A percentile compares a stretch with the other conserved stretches of the same genome.
Evolutionary conservation across 2,329 filamentous ascomycete species (phyloP).

Genomic region (Curvularia lunata): DNA sequence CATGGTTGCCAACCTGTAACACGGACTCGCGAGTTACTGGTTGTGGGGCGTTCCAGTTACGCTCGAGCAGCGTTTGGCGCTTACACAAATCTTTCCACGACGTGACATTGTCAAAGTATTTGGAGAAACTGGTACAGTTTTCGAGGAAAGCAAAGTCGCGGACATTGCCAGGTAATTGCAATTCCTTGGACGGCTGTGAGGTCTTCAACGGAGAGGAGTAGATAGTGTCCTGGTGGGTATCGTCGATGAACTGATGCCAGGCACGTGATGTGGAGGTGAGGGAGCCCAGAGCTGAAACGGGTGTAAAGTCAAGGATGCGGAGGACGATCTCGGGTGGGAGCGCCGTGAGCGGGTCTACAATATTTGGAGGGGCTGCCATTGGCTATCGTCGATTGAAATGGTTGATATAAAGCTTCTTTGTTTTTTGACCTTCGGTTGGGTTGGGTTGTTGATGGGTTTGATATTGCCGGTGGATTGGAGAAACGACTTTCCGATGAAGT

Average conservation of each 20-base stretch:
- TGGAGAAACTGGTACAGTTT: constrained; percentile 13
- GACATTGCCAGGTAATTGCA: neutral
- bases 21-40: constrained; percentile 12
- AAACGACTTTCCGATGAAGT: constrained; percentile 13
- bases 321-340: constrained; percentile 16
- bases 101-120: constrained; percentile 7
- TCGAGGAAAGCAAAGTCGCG: constrained; percentile 10
- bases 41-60: constrained; percentile 5
- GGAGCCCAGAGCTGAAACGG: constrained; percentile 8
- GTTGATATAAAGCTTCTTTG: neutral
- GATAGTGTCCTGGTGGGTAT: constrained; percentile 9
- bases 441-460: constrained; percentile 3
- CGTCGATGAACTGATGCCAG: constrained; percentile 17
- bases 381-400: neutral
- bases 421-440: neutral
- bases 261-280: constrained; percentile 9
- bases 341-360: constrained; percentile 12
- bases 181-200: neutral
- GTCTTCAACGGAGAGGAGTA: constrained; percentile 13
- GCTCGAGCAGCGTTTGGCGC: constrained; percentile 8
- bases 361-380: neutral
- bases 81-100: constrained; percentile 15
- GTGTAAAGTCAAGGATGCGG: constrained; percentile 15
- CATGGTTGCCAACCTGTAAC: constrained; percentile 9
- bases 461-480: constrained; percentile 5